A percentile compares a stretch with the other conserved stretches of the same genome.
phyloP scores from a whole-genome alignment of 2,329 filamentous ascomycete species.

The Aspergillus calidoustus region DNA sequence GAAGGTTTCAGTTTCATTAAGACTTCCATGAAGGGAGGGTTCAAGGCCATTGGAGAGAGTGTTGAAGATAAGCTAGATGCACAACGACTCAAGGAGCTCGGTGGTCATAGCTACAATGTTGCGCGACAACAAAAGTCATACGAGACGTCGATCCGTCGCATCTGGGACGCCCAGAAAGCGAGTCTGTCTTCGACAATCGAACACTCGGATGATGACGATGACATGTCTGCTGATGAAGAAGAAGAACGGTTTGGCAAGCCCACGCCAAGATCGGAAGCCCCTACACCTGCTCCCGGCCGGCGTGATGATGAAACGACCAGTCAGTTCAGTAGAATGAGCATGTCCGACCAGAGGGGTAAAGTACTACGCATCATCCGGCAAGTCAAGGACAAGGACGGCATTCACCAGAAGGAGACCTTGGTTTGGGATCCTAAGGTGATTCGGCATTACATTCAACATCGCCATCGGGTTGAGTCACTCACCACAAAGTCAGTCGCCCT shows the following conservation, averaged over 20 bases:
- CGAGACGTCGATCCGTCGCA: constrained; percentile 85
- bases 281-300: constrained; percentile 60
- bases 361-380: constrained; percentile 75
- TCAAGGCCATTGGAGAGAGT: constrained; percentile 86
- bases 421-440: constrained; percentile 86
- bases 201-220: constrained; percentile 74
- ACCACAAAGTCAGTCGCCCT: constrained; percentile 68
- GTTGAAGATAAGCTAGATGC: constrained; percentile 85
- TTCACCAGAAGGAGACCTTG: constrained; percentile 62
- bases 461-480: constrained; percentile 71
- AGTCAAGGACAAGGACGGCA: constrained; percentile 66
- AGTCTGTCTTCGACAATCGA: constrained; percentile 75
- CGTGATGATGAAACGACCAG: constrained; percentile 77
- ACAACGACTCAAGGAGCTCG: constrained; percentile 69
- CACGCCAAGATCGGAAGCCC: constrained; percentile 70
- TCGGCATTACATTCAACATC: constrained; percentile 81
- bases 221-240: constrained; percentile 59
- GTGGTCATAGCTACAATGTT: constrained; percentile 96
- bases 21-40: constrained; percentile 98
- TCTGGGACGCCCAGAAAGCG: constrained; percentile 86
- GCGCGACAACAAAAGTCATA: constrained; percentile 92
- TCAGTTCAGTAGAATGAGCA: constrained; percentile 74
- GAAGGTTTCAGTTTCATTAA: constrained; percentile 97
- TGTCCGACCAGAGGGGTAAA: constrained; percentile 70
- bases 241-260: constrained; percentile 56